Evolutionary conservation across 129 eudicot species (phyloP).

Genomic region (Artemisia annua): DNA sequence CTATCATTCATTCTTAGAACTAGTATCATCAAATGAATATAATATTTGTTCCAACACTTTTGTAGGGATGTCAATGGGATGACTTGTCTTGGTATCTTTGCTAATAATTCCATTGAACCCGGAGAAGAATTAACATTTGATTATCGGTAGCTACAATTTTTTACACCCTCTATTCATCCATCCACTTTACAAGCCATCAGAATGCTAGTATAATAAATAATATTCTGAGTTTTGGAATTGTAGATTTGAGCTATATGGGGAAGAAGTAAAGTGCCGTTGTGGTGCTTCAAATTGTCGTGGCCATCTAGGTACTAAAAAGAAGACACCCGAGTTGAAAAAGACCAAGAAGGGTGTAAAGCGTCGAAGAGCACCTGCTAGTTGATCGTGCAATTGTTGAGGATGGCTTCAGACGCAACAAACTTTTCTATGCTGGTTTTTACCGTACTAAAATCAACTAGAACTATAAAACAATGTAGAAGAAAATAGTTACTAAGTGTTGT

Average conservation of each 20-base stretch:
- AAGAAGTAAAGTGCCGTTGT: slow-evolving; percentile 64
- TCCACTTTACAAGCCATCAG: background rate
- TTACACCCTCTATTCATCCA: background rate
- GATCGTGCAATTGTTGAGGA: background rate
- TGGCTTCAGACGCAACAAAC: background rate
- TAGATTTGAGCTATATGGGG: slow-evolving; percentile 74
- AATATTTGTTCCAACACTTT: background rate
- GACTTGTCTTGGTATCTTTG: slow-evolving; percentile 80
- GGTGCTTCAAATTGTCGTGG: slow-evolving; percentile 76
- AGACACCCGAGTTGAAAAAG: slow-evolving; percentile 2
- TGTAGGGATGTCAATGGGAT: slow-evolving; percentile 78
- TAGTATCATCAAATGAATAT: background rate
- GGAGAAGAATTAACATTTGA: slow-evolving; percentile 77
- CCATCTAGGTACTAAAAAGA: slow-evolving; percentile 60
- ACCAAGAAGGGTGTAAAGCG: slow-evolving; percentile 55
- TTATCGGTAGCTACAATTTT: slow-evolving; percentile 51
- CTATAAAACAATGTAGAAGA: background rate
- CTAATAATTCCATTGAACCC: slow-evolving; percentile 55
- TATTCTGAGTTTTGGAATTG: slow-evolving; percentile 13
- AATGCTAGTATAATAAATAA: background rate
- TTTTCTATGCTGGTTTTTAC: background rate
- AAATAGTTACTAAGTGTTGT: too few relatives aligned
- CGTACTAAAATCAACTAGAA: background rate
- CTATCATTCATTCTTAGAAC: background rate
- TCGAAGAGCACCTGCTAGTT: slow-evolving; percentile 34